phyloP scores from a whole-genome alignment of 768 basidiomycete genomes.

The Boletus speciosus region DNA sequence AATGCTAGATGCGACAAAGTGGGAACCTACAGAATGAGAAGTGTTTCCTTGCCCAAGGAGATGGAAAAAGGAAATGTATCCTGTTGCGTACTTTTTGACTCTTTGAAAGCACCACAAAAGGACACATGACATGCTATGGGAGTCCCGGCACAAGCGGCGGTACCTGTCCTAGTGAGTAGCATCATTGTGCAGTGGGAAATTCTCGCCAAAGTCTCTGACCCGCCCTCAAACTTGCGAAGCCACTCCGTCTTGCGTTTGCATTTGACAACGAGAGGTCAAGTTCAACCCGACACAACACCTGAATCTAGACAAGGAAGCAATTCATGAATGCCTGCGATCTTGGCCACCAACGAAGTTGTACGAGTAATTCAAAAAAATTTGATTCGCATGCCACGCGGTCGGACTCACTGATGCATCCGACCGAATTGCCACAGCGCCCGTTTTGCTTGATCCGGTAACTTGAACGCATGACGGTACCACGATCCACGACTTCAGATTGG shows the following conservation, averaged over 20 bases:
- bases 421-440: not conserved
- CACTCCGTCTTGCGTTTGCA: too few species aligned
- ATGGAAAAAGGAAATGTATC: not conserved
- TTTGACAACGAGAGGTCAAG: not conserved
- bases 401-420: not conserved
- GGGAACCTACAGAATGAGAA: not conserved
- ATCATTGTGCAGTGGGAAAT: not conserved
- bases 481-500: too few species aligned
- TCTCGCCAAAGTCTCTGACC: too few species aligned
- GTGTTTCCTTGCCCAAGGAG: not conserved
- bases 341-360: not conserved
- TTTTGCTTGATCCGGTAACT: too few species aligned
- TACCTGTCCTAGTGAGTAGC: not conserved
- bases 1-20: not conserved
- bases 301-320: not conserved
- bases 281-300: not conserved
- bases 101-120: not conserved
- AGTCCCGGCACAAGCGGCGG: too few species aligned
- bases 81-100: not conserved
- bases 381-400: not conserved
- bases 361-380: not conserved
- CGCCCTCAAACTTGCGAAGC: not conserved
- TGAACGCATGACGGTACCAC: too few species aligned
- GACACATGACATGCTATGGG: not conserved
- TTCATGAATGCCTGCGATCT: not conserved